phyloP scores from a whole-genome alignment of 1,139 yeast genomes.

The Saccharomyces hybrid region DNA sequence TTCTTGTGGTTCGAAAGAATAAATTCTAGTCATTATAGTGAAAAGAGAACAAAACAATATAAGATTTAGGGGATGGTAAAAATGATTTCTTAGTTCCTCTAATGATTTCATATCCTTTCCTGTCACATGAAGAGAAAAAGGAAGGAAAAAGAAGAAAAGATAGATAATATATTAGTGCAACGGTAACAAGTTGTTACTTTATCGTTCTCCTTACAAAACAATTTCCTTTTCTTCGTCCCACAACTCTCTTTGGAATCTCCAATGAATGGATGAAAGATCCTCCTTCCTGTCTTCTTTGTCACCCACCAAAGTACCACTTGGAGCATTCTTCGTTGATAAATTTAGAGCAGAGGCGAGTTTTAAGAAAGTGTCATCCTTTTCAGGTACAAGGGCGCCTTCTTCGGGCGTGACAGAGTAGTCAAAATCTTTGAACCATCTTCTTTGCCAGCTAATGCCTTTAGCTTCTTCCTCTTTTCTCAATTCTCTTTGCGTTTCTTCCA shows the following conservation, averaged over 20 bases:
- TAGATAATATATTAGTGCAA: slow-evolving; percentile 1
- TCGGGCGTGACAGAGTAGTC: slow-evolving; percentile 35
- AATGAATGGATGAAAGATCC: slow-evolving; percentile 46
- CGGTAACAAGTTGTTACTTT: neutral
- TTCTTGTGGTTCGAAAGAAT: neutral
- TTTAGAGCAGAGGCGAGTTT: slow-evolving; percentile 47
- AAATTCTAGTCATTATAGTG: neutral
- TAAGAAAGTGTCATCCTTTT: slow-evolving; percentile 39
- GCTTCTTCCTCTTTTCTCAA: slow-evolving; percentile 64
- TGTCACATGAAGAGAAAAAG: neutral
- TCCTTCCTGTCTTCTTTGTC: slow-evolving; percentile 41
- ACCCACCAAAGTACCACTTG: slow-evolving; percentile 53
- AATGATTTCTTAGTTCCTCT: neutral
- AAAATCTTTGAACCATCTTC: slow-evolving; percentile 65
- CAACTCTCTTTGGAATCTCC: slow-evolving; percentile 54
- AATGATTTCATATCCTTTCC: neutral
- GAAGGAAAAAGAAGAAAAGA: neutral
- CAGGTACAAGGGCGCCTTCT: slow-evolving; percentile 11
- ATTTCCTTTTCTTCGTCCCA: slow-evolving; percentile 59
- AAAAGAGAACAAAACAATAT: neutral
- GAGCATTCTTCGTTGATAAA: slow-evolving; percentile 54
- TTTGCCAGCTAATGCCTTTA: slow-evolving; percentile 56
- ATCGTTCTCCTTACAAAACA: slow-evolving; percentile 14
- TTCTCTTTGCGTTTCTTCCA: slow-evolving; percentile 80
- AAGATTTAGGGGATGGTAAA: neutral